Conservation (phyloP, 768 basidiomycete species). For the Plicaturopsis crispa region DNA sequence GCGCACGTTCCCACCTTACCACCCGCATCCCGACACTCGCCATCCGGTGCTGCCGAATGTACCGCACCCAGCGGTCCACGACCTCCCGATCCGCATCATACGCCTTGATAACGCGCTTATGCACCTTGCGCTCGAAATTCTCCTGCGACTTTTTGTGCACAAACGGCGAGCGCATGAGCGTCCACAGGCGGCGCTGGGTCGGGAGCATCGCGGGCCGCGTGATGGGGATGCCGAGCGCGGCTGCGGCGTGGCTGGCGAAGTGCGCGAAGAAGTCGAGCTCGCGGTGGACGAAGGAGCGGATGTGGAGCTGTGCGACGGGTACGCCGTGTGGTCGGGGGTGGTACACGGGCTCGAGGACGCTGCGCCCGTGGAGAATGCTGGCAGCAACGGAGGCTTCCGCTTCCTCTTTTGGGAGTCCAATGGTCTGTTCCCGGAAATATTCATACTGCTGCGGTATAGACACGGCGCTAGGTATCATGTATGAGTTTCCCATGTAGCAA, state of each 20-base stretch:
- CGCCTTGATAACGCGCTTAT: conserved; percentile 83
- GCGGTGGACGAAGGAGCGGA: conserved; percentile 65
- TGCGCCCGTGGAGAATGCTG: conserved; percentile 55
- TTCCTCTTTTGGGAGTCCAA: no score
- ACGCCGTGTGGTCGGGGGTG: conserved; percentile 59
- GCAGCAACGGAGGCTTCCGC: conserved; percentile 40
- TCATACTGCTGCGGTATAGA: no score
- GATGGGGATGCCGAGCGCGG: conserved; percentile 76
- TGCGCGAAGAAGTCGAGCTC: conserved; percentile 75
- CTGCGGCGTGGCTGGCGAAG: conserved; percentile 78
- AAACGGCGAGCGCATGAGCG: conserved; percentile 81
- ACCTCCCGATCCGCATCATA: conserved; percentile 82
- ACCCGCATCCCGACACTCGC: conserved; percentile 85
- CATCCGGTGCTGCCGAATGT: conserved; percentile 66
- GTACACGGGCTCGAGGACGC: conserved; percentile 41
- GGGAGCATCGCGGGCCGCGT: conserved; percentile 62
- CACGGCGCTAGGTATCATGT: no score
- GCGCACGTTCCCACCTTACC: conserved; percentile 65
- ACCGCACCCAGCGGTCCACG: conserved; percentile 73
- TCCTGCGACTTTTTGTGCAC: conserved; percentile 92
- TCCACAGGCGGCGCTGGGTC: conserved; percentile 73
- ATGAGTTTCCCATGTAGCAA: no score
- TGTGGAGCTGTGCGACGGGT: conserved; percentile 77
- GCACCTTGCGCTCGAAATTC: conserved; percentile 83
- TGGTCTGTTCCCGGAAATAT: no score